These are phyloP conservation scores for Trametes meyenii DNA, from an alignment of 768 basidiomycete genomes.

Conservation along the genomic window DNA sequence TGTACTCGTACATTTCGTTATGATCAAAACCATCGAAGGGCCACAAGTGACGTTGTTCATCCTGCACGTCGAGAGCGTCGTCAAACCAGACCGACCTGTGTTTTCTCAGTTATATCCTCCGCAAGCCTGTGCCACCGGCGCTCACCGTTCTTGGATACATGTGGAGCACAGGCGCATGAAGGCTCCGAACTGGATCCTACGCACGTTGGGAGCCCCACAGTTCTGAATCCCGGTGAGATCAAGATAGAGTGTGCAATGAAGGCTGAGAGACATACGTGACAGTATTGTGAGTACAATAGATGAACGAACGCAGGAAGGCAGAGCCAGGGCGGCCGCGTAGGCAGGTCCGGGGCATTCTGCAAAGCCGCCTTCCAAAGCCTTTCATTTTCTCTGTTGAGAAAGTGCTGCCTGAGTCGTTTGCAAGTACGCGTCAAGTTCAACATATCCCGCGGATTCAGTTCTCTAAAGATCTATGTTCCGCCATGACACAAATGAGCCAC, in stretches of 20 bases:
- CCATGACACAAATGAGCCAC: too few relatives aligned
- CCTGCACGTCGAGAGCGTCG: neutral
- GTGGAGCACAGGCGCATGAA: neutral
- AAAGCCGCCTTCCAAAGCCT: too few relatives aligned
- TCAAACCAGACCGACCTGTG: neutral
- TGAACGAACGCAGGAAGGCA: conserved; percentile 1
- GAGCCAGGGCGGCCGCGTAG: neutral
- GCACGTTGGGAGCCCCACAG: neutral
- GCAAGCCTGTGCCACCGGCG: neutral
- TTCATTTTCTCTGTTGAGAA: too few relatives aligned
- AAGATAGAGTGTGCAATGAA: too few relatives aligned
- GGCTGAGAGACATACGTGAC: neutral
- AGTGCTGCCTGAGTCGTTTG: too few relatives aligned
- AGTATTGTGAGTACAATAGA: neutral
- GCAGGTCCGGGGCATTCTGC: too few relatives aligned
- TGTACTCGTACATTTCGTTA: too few relatives aligned
- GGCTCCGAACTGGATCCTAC: neutral
- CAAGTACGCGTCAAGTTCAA: too few relatives aligned
- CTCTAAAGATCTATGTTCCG: too few relatives aligned
- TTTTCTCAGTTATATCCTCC: neutral
- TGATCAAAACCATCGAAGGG: too few relatives aligned
- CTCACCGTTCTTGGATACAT: neutral
- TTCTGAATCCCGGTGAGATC: neutral
- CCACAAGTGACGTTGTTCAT: too few relatives aligned
- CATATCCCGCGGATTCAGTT: too few relatives aligned